Evolutionary conservation across 306 rosid genomes (phyloP).

Genomic region (Castanea mollissima): DNA sequence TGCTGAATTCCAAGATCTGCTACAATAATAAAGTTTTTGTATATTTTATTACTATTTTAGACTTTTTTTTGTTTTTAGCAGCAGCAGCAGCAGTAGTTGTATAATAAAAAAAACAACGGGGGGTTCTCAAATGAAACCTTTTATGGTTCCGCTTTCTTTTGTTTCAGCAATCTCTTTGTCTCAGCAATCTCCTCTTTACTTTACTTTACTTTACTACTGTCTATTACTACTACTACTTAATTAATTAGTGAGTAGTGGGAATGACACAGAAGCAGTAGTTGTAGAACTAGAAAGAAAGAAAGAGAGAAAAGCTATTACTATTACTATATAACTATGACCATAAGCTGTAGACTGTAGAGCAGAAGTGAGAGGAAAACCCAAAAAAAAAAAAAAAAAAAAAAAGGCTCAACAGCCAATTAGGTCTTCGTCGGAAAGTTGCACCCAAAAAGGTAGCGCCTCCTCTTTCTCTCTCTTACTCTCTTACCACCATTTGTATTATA

Average conservation of each 20-base stretch:
- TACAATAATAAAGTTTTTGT: conserved; percentile 50
- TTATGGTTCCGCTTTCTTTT: neutral
- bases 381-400: neutral
- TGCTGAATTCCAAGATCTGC: conserved; percentile 89
- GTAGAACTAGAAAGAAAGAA: conserved; percentile 15
- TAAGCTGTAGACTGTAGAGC: neutral
- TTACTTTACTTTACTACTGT: too few species aligned
- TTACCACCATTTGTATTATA: conserved; percentile 36
- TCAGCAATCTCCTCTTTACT: conserved; percentile 34
- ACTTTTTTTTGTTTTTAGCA: neutral
- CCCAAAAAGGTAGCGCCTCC: conserved; percentile 41
- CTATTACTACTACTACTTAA: too few species aligned
- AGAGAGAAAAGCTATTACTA: conserved; percentile 10
- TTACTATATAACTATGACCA: too few species aligned
- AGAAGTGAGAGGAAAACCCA: conserved; percentile 11
- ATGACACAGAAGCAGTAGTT: neutral
- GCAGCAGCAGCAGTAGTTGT: too few species aligned
- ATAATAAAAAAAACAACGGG: neutral
- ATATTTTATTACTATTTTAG: neutral
- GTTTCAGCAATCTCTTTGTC: conserved; percentile 15
- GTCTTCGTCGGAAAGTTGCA: conserved; percentile 76
- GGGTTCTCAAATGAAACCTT: neutral
- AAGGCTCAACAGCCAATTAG: conserved; percentile 41
- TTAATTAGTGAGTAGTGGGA: neutral
- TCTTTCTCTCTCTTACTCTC: conserved; percentile 31